Evolutionary conservation across 2,329 filamentous ascomycete genomes (phyloP).

Genomic region (Whalleya microplaca): DNA sequence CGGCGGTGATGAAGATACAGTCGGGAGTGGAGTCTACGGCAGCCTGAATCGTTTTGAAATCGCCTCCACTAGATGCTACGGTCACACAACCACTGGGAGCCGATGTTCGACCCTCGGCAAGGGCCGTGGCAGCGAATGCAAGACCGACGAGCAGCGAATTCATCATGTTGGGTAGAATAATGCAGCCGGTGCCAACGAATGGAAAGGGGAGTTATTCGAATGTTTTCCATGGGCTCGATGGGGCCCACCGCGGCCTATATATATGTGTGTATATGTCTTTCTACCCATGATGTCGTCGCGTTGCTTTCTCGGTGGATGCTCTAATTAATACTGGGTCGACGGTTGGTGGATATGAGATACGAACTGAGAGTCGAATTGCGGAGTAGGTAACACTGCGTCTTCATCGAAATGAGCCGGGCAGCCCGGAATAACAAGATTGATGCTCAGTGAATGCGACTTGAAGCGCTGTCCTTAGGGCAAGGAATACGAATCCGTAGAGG

Average conservation of each 20-base stretch:
- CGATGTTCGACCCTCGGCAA: constrained; percentile 40
- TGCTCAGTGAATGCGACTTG: background rate
- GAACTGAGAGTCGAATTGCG: background rate
- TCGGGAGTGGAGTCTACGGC: constrained; percentile 61
- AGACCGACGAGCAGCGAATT: constrained; percentile 15
- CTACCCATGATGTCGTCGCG: background rate
- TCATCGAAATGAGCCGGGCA: too few species aligned
- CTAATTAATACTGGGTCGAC: background rate
- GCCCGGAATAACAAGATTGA: background rate
- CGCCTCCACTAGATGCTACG: constrained; percentile 45
- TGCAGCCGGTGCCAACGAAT: background rate
- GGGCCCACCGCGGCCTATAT: background rate
- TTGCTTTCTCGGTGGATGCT: background rate
- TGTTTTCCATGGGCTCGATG: background rate
- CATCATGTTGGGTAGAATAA: constrained; percentile 11
- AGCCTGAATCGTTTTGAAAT: constrained; percentile 48
- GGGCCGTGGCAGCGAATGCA: constrained; percentile 18
- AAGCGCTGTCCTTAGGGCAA: background rate
- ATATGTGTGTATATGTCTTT: background rate
- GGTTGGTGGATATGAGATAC: background rate
- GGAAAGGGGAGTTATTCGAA: background rate
- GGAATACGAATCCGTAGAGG: background rate
- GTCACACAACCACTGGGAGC: constrained; percentile 53
- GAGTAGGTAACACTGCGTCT: background rate
- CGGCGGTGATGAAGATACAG: constrained; percentile 65